Evolutionary conservation across 2,329 filamentous ascomycete genomes (phyloP).

Genomic region (Penicillium sp.): DNA sequence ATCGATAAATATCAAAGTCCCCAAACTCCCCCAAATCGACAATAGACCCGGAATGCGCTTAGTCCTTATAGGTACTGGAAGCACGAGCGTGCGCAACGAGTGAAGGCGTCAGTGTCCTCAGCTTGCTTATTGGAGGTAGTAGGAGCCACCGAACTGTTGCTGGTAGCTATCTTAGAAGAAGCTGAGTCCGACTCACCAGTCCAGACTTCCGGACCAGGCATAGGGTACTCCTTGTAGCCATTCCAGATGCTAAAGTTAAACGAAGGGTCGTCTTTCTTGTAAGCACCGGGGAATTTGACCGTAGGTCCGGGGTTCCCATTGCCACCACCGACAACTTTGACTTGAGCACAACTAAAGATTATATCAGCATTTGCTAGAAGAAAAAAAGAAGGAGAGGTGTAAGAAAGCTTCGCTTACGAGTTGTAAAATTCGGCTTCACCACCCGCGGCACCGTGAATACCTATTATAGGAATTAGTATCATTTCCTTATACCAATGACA

Average conservation of each 20-base stretch:
- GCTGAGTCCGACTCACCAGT: background rate
- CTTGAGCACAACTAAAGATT: constrained; percentile 36
- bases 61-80: background rate
- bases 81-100: background rate
- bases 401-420: background rate
- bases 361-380: background rate
- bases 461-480: background rate
- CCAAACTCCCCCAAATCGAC: background rate
- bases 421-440: background rate
- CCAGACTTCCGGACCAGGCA: constrained; percentile 22
- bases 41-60: background rate
- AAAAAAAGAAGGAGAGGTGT: too few species aligned
- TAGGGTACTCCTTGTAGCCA: constrained; percentile 20
- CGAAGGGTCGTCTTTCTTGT: constrained; percentile 19
- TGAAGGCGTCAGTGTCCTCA: background rate
- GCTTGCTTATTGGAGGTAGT: background rate
- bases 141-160: background rate
- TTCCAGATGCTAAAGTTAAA: constrained; percentile 20
- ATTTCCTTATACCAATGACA: too few species aligned
- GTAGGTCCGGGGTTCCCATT: constrained; percentile 21
- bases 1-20: background rate
- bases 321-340: constrained; percentile 47
- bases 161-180: background rate
- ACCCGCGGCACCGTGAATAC: background rate
- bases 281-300: constrained; percentile 16